Conservation (phyloP, 2,329 filamentous ascomycete genomes). For the Fusarium xyrophilum region DNA sequence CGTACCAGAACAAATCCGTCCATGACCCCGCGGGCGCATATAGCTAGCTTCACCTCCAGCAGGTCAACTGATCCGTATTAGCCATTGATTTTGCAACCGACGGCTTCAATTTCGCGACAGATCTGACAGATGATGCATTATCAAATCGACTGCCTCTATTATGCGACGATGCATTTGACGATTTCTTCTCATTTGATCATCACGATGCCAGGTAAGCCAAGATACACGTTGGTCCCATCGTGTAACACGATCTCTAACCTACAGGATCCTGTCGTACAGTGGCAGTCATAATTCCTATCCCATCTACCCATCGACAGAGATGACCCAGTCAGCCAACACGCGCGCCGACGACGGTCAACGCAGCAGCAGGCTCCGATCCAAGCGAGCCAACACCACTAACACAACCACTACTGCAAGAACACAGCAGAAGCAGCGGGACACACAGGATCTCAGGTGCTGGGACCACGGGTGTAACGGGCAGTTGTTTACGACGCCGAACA, state of each 20-base stretch:
- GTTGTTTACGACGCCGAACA: slow-evolving; percentile 1
- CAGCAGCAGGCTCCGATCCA: background rate
- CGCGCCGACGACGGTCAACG: background rate
- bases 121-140: background rate
- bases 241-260: background rate
- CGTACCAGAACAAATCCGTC: background rate
- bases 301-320: background rate
- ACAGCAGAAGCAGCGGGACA: background rate
- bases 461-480: slow-evolving; percentile 5
- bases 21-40: background rate
- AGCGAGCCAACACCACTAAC: background rate
- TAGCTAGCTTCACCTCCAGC: background rate
- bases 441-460: background rate
- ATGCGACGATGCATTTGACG: background rate
- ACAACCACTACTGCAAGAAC: background rate
- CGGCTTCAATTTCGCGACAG: background rate
- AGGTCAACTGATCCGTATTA: background rate
- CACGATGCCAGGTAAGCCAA: background rate
- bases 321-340: background rate
- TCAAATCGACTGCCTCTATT: background rate
- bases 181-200: background rate
- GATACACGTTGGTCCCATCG: background rate
- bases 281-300: background rate
- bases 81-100: background rate
- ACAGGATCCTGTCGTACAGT: background rate